Evolutionary conservation across 2,329 filamentous ascomycete species (phyloP).

Genomic region (Sarocladium oryzae): DNA sequence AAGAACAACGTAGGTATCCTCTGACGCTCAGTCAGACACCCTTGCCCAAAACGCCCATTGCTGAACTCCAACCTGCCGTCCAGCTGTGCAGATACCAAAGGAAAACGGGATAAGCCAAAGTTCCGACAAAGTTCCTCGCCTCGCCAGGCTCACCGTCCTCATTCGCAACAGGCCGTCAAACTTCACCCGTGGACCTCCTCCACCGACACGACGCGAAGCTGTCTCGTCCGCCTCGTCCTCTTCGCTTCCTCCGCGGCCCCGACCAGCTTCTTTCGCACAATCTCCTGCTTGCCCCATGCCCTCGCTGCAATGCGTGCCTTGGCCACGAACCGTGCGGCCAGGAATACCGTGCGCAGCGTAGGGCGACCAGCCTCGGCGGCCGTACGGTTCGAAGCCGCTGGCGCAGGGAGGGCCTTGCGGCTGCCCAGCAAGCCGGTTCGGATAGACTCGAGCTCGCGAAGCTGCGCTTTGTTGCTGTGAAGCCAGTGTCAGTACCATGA

Average conservation of each 20-base stretch:
- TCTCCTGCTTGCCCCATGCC: conserved; percentile 46
- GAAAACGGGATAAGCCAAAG: neutral
- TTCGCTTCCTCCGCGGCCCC: conserved; percentile 41
- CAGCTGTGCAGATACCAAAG: neutral
- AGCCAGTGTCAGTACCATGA: conserved; percentile 16
- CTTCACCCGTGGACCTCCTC: conserved; percentile 21
- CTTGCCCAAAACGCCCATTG: neutral
- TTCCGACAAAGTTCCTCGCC: neutral
- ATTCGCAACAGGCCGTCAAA: neutral
- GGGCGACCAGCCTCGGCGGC: conserved; percentile 12
- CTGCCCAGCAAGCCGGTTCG: conserved; percentile 38
- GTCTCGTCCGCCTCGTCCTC: conserved; percentile 35
- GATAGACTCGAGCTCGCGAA: conserved; percentile 79
- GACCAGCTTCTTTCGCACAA: conserved; percentile 40
- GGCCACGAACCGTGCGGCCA: conserved; percentile 46
- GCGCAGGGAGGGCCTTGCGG: conserved; percentile 26
- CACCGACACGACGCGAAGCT: conserved; percentile 33
- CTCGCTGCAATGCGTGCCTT: conserved; percentile 41
- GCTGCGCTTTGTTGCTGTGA: conserved; percentile 81
- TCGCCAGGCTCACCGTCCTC: neutral
- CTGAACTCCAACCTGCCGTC: neutral
- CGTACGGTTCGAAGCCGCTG: conserved; percentile 11
- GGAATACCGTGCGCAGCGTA: conserved; percentile 38
- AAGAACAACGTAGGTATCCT: conserved; percentile 1
- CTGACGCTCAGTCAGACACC: neutral